Evolutionary conservation across 495 filamentous ascomycete genomes (phyloP).

Genomic region (Penicillium goetzii): DNA sequence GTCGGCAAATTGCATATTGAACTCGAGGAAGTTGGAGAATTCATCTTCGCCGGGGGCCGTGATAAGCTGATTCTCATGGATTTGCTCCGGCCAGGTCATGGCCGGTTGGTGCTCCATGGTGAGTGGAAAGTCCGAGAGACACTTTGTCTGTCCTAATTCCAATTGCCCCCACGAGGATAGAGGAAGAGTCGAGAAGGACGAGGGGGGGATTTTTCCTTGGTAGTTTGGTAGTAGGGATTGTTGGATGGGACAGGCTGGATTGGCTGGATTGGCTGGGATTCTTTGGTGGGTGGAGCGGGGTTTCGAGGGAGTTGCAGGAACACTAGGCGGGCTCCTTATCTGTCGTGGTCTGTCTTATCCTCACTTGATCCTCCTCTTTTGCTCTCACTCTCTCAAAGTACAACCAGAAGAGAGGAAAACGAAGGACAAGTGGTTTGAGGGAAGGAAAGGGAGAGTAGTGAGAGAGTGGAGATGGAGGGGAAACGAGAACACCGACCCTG

Average conservation of each 20-base stretch:
- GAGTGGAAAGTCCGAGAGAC: neutral
- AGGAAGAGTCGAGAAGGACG: constrained; percentile 3
- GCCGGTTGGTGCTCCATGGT: constrained; percentile 47
- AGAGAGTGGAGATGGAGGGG: neutral
- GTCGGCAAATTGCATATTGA: constrained; percentile 54
- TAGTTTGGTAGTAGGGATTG: neutral
- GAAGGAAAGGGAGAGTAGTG: neutral
- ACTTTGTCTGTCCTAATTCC: neutral
- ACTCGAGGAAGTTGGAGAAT: constrained; percentile 58
- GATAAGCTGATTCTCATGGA: constrained; percentile 40
- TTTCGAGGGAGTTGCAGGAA: neutral
- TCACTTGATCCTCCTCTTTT: neutral
- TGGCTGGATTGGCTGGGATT: neutral
- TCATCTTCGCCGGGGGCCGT: constrained; percentile 48
- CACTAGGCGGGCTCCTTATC: neutral
- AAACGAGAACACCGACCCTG: neutral
- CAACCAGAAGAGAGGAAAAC: neutral
- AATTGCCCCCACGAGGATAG: neutral
- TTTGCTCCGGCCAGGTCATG: constrained; percentile 48
- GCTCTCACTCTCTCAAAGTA: neutral
- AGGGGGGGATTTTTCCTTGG: neutral
- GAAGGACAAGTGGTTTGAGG: neutral
- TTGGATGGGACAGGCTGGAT: neutral
- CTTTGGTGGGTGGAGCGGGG: neutral
- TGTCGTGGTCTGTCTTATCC: neutral